Conservation (phyloP, 129 eudicot genomes). For the Flaveria brownii region DNA sequence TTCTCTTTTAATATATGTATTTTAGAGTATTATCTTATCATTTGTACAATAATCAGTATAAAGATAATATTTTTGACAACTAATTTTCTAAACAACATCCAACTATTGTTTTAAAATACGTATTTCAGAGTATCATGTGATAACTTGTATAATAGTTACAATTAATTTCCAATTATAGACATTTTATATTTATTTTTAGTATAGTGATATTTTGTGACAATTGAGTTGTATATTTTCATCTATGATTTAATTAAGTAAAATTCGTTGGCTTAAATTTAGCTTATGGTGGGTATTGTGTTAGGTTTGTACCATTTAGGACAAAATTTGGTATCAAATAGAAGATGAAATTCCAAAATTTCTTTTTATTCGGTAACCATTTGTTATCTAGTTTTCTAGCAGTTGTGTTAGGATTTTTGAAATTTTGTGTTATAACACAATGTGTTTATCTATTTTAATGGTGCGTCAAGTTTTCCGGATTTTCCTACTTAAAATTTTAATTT, state of each 20-base stretch:
- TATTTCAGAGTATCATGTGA: not conserved
- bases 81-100: not conserved
- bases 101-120: not conserved
- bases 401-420: too few species aligned
- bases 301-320: constrained; percentile 13
- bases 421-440: too few species aligned
- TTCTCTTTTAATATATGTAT: not conserved
- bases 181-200: not conserved
- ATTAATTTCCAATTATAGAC: not conserved
- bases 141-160: not conserved
- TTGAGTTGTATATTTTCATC: not conserved
- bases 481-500: too few species aligned
- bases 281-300: not conserved
- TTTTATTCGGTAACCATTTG: not conserved
- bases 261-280: not conserved
- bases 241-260: not conserved
- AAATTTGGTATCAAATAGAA: not conserved
- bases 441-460: too few species aligned
- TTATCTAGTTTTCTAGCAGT: too few species aligned
- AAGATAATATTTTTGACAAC: not conserved
- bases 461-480: too few species aligned
- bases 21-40: not conserved
- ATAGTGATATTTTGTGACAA: not conserved
- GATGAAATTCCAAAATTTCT: not conserved
- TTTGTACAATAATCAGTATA: not conserved